These are phyloP conservation scores for Rhizopogon vulgaris DNA, from an alignment of 768 basidiomycete genomes.

Conservation along the genomic window DNA sequence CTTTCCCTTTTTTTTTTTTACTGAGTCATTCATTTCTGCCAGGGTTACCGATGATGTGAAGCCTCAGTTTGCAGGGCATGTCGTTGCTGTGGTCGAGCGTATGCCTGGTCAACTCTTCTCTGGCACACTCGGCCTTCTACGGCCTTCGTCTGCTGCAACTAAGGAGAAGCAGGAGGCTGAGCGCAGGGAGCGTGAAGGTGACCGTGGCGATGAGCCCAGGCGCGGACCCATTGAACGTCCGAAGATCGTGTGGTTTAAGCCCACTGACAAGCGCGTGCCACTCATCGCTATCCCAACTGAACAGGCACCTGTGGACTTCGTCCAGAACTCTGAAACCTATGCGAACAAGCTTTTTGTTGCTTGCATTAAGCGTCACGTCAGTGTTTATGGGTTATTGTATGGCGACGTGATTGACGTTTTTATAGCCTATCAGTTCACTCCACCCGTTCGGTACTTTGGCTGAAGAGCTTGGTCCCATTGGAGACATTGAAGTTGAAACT, in stretches of 20 bases:
- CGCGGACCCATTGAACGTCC: slow-evolving; percentile 80
- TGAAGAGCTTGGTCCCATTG: slow-evolving; percentile 96
- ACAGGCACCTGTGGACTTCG: slow-evolving; percentile 93
- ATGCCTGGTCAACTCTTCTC: slow-evolving; percentile 99
- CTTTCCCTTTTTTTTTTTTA: not conserved
- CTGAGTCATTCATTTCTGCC: slow-evolving; percentile 11
- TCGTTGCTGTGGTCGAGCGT: slow-evolving; percentile 98
- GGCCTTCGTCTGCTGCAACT: slow-evolving; percentile 94
- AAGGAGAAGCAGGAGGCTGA: slow-evolving; percentile 99
- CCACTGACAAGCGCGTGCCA: slow-evolving; percentile 97
- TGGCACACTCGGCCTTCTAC: slow-evolving; percentile 89
- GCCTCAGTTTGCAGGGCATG: slow-evolving; percentile 97
- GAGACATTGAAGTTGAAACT: slow-evolving; percentile 97
- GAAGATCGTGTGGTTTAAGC: slow-evolving; percentile 99
- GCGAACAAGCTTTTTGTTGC: slow-evolving; percentile 91
- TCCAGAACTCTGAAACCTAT: slow-evolving; percentile 90
- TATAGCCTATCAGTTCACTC: slow-evolving; percentile 85
- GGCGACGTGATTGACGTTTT: slow-evolving; percentile 12
- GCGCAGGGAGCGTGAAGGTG: slow-evolving; percentile 93
- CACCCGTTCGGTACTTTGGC: slow-evolving; percentile 99
- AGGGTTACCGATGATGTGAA: slow-evolving; percentile 97
- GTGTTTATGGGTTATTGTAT: slow-evolving; percentile 23
- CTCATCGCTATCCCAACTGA: slow-evolving; percentile 98
- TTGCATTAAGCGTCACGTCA: slow-evolving; percentile 95
- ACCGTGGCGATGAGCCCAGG: slow-evolving; percentile 78